Evolutionary conservation across 2,329 filamentous ascomycete genomes (phyloP).

Genomic region (Thermoascus crustaceus): DNA sequence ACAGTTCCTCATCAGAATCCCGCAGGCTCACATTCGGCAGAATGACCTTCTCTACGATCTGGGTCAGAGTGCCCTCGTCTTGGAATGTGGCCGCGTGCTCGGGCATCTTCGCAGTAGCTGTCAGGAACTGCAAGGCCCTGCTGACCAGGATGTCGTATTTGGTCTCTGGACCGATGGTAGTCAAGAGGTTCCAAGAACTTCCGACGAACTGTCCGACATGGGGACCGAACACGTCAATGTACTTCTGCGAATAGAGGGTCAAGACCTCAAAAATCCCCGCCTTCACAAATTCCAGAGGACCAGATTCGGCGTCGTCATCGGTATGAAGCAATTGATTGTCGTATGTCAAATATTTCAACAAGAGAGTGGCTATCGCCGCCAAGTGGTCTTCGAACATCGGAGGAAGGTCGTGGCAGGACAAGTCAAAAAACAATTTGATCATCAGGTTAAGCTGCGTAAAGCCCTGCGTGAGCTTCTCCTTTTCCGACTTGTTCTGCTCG

Average conservation of each 20-base stretch:
- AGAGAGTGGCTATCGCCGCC: constrained; percentile 61
- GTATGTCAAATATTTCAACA: constrained; percentile 91
- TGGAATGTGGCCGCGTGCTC: constrained; percentile 82
- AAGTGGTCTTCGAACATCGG: constrained; percentile 91
- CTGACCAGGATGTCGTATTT: constrained; percentile 94
- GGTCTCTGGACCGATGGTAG: constrained; percentile 73
- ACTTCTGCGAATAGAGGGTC: constrained; percentile 87
- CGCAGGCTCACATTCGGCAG: constrained; percentile 85
- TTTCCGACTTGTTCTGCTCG: constrained; percentile 66
- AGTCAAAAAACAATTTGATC: constrained; percentile 87
- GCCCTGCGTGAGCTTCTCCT: constrained; percentile 63
- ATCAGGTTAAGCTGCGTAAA: constrained; percentile 82
- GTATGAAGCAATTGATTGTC: constrained; percentile 74
- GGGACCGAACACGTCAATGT: constrained; percentile 81
- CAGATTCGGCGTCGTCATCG: constrained; percentile 82
- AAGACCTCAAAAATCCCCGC: constrained; percentile 88
- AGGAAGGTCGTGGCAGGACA: constrained; percentile 94
- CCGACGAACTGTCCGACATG: constrained; percentile 78
- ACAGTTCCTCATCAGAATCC: constrained; percentile 89
- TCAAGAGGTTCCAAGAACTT: constrained; percentile 85
- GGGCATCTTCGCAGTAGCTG: constrained; percentile 69
- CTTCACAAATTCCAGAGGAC: constrained; percentile 76
- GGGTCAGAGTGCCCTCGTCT: constrained; percentile 65
- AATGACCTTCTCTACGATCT: constrained; percentile 93
- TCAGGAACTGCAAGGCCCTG: constrained; percentile 89